Evolutionary conservation across 2,329 filamentous ascomycete species (phyloP).

Genomic region (Fusarium anguioides): DNA sequence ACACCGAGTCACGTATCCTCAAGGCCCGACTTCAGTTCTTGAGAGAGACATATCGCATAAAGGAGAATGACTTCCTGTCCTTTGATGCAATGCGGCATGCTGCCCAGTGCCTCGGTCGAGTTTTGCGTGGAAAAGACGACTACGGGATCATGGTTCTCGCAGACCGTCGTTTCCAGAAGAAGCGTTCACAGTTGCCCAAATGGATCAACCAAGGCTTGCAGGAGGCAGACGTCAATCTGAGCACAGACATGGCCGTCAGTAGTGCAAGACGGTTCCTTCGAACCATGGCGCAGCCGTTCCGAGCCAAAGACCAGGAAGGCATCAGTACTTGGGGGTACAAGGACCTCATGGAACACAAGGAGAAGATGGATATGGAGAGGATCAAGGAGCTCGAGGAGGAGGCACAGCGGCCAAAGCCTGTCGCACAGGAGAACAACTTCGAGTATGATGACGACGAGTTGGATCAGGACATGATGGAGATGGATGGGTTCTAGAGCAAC

Average conservation of each 20-base stretch:
- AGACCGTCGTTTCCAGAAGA: conserved; percentile 92
- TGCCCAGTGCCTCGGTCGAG: conserved; percentile 93
- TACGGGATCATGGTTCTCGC: conserved; percentile 99
- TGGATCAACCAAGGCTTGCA: conserved; percentile 94
- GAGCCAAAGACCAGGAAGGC: conserved; percentile 84
- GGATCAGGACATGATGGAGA: conserved; percentile 67
- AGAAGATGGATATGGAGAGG: conserved; percentile 75
- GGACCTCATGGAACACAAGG: conserved; percentile 82
- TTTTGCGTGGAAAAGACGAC: conserved; percentile 95
- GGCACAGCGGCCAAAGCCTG: conserved; percentile 42
- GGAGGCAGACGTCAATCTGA: conserved; percentile 88
- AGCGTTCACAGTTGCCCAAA: conserved; percentile 88
- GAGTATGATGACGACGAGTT: conserved; percentile 65
- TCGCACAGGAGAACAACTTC: conserved; percentile 53
- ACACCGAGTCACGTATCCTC: conserved; percentile 96
- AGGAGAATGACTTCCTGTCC: conserved; percentile 96
- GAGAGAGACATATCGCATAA: conserved; percentile 96
- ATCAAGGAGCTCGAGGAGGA: conserved; percentile 70
- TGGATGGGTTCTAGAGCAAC: conserved; percentile 51
- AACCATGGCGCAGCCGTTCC: conserved; percentile 92
- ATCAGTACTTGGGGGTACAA: conserved; percentile 90
- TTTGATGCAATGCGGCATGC: conserved; percentile 99
- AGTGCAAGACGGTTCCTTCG: conserved; percentile 89
- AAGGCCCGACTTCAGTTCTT: conserved; percentile 96
- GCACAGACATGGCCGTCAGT: conserved; percentile 94